phyloP scores from a whole-genome alignment of 257 asterid genomes.

The Plectranthus barbatus region DNA sequence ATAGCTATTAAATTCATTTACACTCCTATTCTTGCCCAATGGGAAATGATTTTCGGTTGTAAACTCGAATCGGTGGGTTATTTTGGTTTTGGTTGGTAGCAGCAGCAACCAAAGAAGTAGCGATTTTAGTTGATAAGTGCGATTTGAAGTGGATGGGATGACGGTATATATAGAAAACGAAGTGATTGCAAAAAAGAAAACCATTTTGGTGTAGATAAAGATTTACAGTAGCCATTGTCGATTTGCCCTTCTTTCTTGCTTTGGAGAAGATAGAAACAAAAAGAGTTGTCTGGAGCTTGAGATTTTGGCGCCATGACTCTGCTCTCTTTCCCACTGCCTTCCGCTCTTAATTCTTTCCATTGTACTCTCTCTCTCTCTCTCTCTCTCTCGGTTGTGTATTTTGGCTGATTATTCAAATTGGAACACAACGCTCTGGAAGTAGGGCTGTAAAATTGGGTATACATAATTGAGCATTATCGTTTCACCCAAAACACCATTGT shows the following conservation, averaged over 20 bases:
- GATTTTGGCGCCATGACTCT: conserved; percentile 30
- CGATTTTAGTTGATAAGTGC: too few relatives aligned
- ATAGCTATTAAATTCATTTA: too few relatives aligned
- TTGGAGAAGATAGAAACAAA: not conserved
- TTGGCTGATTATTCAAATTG: not conserved
- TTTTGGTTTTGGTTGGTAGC: too few relatives aligned
- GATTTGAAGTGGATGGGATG: too few relatives aligned
- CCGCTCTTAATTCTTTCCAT: conserved; percentile 19
- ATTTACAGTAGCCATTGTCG: not conserved
- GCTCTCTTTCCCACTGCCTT: conserved; percentile 26
- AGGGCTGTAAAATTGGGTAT: too few relatives aligned
- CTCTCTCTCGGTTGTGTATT: conserved; percentile 3
- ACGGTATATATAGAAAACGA: too few relatives aligned
- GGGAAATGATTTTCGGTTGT: too few relatives aligned
- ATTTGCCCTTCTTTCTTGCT: not conserved
- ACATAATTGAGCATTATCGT: not conserved
- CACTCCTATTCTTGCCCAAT: too few relatives aligned
- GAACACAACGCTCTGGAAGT: not conserved
- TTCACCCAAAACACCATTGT: not conserved
- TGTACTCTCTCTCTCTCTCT: conserved; percentile 33
- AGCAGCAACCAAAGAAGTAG: too few relatives aligned
- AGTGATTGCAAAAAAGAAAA: too few relatives aligned
- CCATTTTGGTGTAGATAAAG: too few relatives aligned
- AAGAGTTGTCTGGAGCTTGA: conserved; percentile 13
- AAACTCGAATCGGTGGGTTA: too few relatives aligned